Conservation (phyloP, 2,329 filamentous ascomycete species). For the Ophiocordyceps camponoti-floridani region DNA sequence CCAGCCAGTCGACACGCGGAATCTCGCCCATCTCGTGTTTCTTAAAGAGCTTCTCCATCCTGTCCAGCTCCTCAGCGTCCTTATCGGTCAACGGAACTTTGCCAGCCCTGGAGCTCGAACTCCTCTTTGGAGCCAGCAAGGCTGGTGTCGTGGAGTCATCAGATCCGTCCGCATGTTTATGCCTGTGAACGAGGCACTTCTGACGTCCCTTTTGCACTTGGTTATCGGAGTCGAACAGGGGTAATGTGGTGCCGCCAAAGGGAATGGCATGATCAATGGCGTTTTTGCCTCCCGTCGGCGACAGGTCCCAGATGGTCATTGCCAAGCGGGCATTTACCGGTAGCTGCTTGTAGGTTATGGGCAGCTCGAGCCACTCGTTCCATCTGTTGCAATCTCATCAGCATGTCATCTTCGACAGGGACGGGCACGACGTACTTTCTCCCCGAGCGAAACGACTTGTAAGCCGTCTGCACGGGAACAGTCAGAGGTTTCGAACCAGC, state of each 20-base stretch:
- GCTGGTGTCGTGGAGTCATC: constrained; percentile 61
- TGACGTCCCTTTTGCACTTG: constrained; percentile 83
- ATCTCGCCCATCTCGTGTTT: constrained; percentile 98
- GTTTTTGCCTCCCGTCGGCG: constrained; percentile 53
- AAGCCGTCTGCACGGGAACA: constrained; percentile 79
- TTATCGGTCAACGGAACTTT: constrained; percentile 39
- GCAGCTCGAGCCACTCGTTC: constrained; percentile 92
- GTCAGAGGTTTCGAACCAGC: constrained; percentile 89
- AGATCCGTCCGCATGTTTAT: constrained; percentile 70
- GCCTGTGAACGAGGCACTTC: constrained; percentile 72
- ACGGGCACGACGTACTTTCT: constrained; percentile 26
- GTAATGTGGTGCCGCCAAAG: constrained; percentile 84
- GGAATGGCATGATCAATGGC: constrained; percentile 65
- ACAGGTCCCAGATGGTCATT: constrained; percentile 90
- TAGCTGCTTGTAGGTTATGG: constrained; percentile 66
- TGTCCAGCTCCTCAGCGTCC: constrained; percentile 68
- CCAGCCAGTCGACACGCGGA: constrained; percentile 81
- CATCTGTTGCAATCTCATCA: constrained; percentile 32
- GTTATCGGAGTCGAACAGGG: constrained; percentile 83
- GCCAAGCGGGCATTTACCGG: constrained; percentile 71
- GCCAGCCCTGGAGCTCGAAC: constrained; percentile 29
- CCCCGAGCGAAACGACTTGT: constrained; percentile 72
- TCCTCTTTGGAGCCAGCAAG: constrained; percentile 39
- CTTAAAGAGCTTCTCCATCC: constrained; percentile 80
- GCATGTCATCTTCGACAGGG: background rate